Base-by-base conservation (phyloP, 2,329 filamentous ascomycete species). In the Madurella mycetomatis region DNA sequence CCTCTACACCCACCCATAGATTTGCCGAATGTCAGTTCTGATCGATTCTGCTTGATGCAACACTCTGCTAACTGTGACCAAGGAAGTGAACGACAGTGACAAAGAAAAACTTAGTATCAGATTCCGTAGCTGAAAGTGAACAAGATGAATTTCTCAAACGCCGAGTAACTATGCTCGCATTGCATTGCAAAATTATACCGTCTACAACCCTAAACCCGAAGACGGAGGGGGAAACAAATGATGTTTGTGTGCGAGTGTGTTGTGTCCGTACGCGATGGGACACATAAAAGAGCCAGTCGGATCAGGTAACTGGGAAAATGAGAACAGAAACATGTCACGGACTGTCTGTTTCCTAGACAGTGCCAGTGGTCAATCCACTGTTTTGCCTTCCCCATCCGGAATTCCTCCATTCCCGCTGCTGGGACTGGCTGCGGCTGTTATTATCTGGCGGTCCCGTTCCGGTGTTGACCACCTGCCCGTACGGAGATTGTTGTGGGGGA, bases 351-450 rank as follows among this genome's bases (percentile, higher is more conserved):
- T 45, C 47, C 56, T 67, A 75, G 42, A 70, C 66, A 32, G 72
- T 72, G 50, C 79, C 77, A 30, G 71, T 72, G 72, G 56, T 80
- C 78, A 44, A 77, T 69, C 76, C 73, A 58, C 73, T 72, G 58
- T 71, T 77, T 56, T 76, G 79, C 46, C 76, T 76, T 30, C 72
- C 74, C 74, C 75, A 81, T 39, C 71, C 78, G 16, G 80, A 83
- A 64, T 81, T 82, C 34, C 81, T 76, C 79, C 80, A 83, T 56
- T 83, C 78, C 51, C 76, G 73, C 44, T 76, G 76, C 60, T 75
- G 76, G 76, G 45, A 66, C 71, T 45, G 72, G 71, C 46, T 76
- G 73, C 34, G 70, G 63, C 39, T 64, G 72, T 71, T 71, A 58
- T 77, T 76, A 53, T 74, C 74, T 34, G 55, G 51, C 41, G 52